Percentiles rank a stretch among this genome's conserved stretches.
Evolutionary conservation across 148 eudicot genomes (phyloP).

Genomic region (Drosera capensis): DNA sequence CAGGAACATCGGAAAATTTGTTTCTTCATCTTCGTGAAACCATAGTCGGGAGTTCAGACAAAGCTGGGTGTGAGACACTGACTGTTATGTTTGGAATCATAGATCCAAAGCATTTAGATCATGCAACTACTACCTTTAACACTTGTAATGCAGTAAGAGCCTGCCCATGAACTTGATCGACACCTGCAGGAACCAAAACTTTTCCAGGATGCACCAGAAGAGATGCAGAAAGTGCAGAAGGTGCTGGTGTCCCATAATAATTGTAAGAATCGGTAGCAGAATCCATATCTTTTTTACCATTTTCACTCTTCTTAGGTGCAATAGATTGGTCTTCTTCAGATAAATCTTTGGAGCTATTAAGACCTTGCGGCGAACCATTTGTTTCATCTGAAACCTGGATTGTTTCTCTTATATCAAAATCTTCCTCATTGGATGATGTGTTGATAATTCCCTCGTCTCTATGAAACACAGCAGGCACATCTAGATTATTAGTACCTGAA

Average conservation of each 20-base stretch:
- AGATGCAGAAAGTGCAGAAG: slow-evolving; percentile 60
- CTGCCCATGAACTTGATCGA: slow-evolving; percentile 87
- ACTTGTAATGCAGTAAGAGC: slow-evolving; percentile 88
- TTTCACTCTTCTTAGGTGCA: slow-evolving; percentile 17
- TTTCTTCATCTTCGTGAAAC: too few relatives aligned
- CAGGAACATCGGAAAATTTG: too few relatives aligned
- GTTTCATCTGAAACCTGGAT: slow-evolving; percentile 16
- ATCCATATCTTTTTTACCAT: slow-evolving; percentile 16
- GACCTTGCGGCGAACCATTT: slow-evolving; percentile 13
- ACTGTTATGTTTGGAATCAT: too few relatives aligned
- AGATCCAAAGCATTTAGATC: background rate
- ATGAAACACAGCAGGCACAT: slow-evolving; percentile 7
- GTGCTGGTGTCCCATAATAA: slow-evolving; percentile 85
- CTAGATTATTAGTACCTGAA: slow-evolving; percentile 18
- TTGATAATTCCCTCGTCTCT: slow-evolving; percentile 10
- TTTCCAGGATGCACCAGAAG: slow-evolving; percentile 65
- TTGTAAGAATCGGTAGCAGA: slow-evolving; percentile 21
- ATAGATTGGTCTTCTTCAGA: slow-evolving; percentile 22
- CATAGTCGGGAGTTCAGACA: too few relatives aligned
- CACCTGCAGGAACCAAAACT: slow-evolving; percentile 75
- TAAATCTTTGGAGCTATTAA: slow-evolving; percentile 13
- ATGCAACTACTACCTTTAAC: slow-evolving; percentile 45
- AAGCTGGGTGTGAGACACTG: too few relatives aligned
- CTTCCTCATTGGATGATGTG: slow-evolving; percentile 16
- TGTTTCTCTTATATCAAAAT: slow-evolving; percentile 13